These are phyloP conservation scores for Fomitopsis pulvina DNA, from an alignment of 768 basidiomycete species.

Conservation along the genomic window DNA sequence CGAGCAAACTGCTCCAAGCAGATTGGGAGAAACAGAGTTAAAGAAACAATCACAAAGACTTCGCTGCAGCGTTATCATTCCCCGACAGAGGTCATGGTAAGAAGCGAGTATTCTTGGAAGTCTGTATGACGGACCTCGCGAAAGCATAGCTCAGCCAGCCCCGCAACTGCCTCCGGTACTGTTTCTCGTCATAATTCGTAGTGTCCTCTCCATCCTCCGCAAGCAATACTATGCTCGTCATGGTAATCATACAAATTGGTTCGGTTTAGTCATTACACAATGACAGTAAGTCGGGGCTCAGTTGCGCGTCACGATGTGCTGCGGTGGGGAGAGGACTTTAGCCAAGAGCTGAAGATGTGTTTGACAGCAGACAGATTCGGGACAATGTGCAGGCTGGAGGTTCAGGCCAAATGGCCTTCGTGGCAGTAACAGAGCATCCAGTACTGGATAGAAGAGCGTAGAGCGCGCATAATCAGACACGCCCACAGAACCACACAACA, in stretches of 20 bases:
- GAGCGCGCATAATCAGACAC: too few relatives aligned
- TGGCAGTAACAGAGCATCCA: too few relatives aligned
- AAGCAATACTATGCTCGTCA: neutral
- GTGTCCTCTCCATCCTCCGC: neutral
- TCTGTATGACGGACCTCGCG: slow-evolving; percentile 47
- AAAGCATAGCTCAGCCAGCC: slow-evolving; percentile 87
- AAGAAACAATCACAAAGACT: slow-evolving; percentile 74
- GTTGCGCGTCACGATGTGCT: too few relatives aligned
- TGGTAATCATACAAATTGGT: too few relatives aligned
- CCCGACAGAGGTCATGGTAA: neutral
- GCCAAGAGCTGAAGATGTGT: neutral
- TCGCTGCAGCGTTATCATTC: slow-evolving; percentile 36
- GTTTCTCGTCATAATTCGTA: slow-evolving; percentile 11
- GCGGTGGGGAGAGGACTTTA: neutral
- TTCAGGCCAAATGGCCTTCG: too few relatives aligned
- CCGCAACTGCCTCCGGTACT: slow-evolving; percentile 34
- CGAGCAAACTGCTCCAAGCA: slow-evolving; percentile 80
- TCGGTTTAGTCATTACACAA: too few relatives aligned
- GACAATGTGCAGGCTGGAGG: too few relatives aligned
- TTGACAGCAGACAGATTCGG: too few relatives aligned
- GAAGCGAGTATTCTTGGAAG: too few relatives aligned
- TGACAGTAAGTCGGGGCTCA: too few relatives aligned
- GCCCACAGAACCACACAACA: too few relatives aligned
- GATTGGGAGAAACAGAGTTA: slow-evolving; percentile 79
- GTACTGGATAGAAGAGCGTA: too few relatives aligned